Percentiles rank a stretch among this genome's conserved stretches.
These are phyloP conservation scores for Wakefieldia striispora DNA, from an alignment of 768 basidiomycete species.

Conservation along the genomic window DNA sequence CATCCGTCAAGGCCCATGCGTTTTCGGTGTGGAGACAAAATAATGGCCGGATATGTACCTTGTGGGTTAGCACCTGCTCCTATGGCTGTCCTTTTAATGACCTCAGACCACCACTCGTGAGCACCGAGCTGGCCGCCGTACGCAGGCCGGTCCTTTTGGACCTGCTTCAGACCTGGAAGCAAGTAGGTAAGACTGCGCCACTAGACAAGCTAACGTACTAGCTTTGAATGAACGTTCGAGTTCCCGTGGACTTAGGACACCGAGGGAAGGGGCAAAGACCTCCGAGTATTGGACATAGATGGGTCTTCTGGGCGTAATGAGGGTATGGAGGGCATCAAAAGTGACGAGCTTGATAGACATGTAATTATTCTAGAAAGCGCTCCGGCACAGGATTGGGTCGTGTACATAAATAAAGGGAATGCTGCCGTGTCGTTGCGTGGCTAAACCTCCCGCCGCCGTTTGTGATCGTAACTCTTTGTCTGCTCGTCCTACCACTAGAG, in stretches of 20 bases:
- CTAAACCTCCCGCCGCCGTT: slow-evolving; percentile 2
- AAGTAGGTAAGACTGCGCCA: slow-evolving; percentile 1
- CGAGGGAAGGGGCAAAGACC: slow-evolving; percentile 65
- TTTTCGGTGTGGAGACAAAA: slow-evolving; percentile 17
- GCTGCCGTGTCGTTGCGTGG: slow-evolving; percentile 7
- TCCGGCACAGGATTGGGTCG: slow-evolving; percentile 1
- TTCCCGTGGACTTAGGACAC: slow-evolving; percentile 49
- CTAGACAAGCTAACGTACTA: slow-evolving; percentile 34
- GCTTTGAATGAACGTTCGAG: slow-evolving; percentile 59
- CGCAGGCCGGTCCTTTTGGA: slow-evolving; percentile 58
- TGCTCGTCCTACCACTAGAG: slow-evolving; percentile 1
- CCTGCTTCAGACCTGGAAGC: slow-evolving; percentile 42
- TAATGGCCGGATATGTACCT: slow-evolving; percentile 35
- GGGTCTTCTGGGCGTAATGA: slow-evolving; percentile 65
- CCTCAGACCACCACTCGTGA: slow-evolving; percentile 73
- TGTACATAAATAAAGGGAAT: slow-evolving; percentile 17
- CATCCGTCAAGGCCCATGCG: slow-evolving; percentile 17
- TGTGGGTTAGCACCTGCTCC: slow-evolving; percentile 66
- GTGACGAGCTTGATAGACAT: slow-evolving; percentile 57
- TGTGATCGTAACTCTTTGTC: slow-evolving; percentile 14
- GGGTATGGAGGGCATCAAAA: slow-evolving; percentile 80
- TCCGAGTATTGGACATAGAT: slow-evolving; percentile 62
- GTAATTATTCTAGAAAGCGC: not conserved
- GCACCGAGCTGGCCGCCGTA: slow-evolving; percentile 49
- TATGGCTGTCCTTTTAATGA: slow-evolving; percentile 69